phyloP scores from a whole-genome alignment of 352 stramenopile species.

The Sclerospora graminicola region DNA sequence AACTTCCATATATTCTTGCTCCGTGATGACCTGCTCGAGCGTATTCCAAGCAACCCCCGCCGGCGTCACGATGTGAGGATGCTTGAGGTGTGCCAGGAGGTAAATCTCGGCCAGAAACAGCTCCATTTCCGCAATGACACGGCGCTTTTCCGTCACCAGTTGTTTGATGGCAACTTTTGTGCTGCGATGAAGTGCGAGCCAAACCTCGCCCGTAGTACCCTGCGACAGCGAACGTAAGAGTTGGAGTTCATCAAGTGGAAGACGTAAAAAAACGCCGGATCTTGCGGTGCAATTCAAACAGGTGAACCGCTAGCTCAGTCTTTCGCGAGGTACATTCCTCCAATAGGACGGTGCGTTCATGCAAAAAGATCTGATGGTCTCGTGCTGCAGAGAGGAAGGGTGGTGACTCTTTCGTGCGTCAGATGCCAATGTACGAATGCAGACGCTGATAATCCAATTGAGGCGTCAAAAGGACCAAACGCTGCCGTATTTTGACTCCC shows the following conservation, averaged over 20 bases:
- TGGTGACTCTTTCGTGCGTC: too few relatives aligned
- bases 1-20: slow-evolving; percentile 62
- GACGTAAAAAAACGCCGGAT: slow-evolving; percentile 41
- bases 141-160: slow-evolving; percentile 38
- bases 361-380: too few relatives aligned
- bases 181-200: slow-evolving; percentile 46
- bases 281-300: slow-evolving; percentile 54
- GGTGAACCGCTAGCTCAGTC: slow-evolving; percentile 42
- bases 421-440: slow-evolving; percentile 20
- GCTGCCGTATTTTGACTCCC: slow-evolving; percentile 34
- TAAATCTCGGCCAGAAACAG: slow-evolving; percentile 73
- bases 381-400: too few relatives aligned
- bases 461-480: slow-evolving; percentile 48
- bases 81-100: slow-evolving; percentile 55
- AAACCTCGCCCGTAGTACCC: slow-evolving; percentile 55
- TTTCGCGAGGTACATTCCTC: slow-evolving; percentile 18
- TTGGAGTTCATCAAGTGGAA: slow-evolving; percentile 46
- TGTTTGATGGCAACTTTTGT: slow-evolving; percentile 59
- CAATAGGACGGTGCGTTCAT: too few relatives aligned
- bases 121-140: slow-evolving; percentile 49
- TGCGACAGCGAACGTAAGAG: slow-evolving; percentile 37
- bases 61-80: slow-evolving; percentile 54
- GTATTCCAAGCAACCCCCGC: slow-evolving; percentile 61
- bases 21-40: slow-evolving; percentile 59
- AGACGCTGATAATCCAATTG: slow-evolving; percentile 45